phyloP scores from a whole-genome alignment of 192 early-diverging fungal species.

The Mortierella alpina region DNA sequence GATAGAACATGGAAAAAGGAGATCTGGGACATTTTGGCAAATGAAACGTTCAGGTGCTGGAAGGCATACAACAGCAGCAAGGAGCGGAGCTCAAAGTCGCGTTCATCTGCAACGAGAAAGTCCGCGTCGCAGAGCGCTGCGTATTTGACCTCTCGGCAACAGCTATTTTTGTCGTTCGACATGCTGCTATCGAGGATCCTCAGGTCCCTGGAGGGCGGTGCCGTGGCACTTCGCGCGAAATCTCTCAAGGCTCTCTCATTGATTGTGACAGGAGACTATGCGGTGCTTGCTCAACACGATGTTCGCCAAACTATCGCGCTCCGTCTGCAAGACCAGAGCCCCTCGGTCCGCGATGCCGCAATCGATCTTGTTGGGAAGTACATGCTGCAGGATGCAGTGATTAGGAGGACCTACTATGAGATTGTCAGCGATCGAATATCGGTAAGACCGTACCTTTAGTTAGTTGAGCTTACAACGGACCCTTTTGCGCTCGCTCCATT shows the following conservation, averaged over 20 bases:
- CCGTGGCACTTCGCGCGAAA: conserved; percentile 79
- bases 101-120: background rate
- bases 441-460: conserved; percentile 53
- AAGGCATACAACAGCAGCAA: conserved; percentile 4
- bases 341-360: conserved; percentile 90
- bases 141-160: conserved; percentile 59
- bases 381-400: conserved; percentile 69
- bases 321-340: conserved; percentile 83
- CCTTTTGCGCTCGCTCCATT: no score
- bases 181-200: conserved; percentile 74
- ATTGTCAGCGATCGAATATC: conserved; percentile 83
- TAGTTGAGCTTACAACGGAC: no score
- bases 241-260: conserved; percentile 83
- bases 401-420: conserved; percentile 82
- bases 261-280: conserved; percentile 75
- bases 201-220: conserved; percentile 68
- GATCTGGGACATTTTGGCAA: conserved; percentile 19
- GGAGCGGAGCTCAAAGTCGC: conserved; percentile 1
- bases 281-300: conserved; percentile 65
- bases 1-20: conserved; percentile 7
- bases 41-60: conserved; percentile 5
- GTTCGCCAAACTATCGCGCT: conserved; percentile 79
- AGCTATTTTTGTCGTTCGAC: conserved; percentile 78
- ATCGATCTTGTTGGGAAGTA: conserved; percentile 90
- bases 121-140: conserved; percentile 32